Evolutionary conservation across 371 early-diverging fungal genomes (phyloP).

Genomic region (Rhizopus microsporus): DNA sequence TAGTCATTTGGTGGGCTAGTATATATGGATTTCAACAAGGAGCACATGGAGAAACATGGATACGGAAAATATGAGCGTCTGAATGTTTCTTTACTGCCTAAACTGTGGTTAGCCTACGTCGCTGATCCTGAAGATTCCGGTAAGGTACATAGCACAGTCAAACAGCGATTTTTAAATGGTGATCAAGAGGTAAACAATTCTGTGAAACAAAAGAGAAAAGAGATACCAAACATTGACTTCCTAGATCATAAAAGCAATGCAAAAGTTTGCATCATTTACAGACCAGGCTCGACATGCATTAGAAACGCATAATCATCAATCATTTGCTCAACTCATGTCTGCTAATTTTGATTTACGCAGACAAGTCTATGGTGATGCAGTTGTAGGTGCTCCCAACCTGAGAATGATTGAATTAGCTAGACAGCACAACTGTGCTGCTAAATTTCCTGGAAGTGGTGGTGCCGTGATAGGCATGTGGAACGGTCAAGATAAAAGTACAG

Average conservation of each 20-base stretch:
- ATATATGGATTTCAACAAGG: slow-evolving; percentile 69
- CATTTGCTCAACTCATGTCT: slow-evolving; percentile 51
- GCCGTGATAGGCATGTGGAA: slow-evolving; percentile 54
- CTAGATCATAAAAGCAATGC: slow-evolving; percentile 63
- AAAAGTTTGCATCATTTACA: slow-evolving; percentile 54
- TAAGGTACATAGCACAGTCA: slow-evolving; percentile 64
- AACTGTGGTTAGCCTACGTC: slow-evolving; percentile 60
- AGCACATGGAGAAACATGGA: slow-evolving; percentile 54
- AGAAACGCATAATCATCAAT: slow-evolving; percentile 20
- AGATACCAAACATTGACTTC: not conserved
- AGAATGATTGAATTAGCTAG: slow-evolving; percentile 53
- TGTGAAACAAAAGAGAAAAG: not conserved
- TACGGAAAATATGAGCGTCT: slow-evolving; percentile 60
- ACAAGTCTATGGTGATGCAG: slow-evolving; percentile 47
- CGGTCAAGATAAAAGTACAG: slow-evolving; percentile 18
- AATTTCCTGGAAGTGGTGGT: slow-evolving; percentile 60
- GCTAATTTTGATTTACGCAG: slow-evolving; percentile 54
- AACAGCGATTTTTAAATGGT: slow-evolving; percentile 54
- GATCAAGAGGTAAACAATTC: slow-evolving; percentile 51
- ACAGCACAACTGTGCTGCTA: slow-evolving; percentile 47
- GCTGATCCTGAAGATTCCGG: slow-evolving; percentile 68
- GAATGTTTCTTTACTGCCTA: slow-evolving; percentile 40
- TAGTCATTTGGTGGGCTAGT: slow-evolving; percentile 63
- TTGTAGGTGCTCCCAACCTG: slow-evolving; percentile 46
- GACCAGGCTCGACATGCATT: slow-evolving; percentile 39